phyloP scores from a whole-genome alignment of 306 rosid genomes.

The Gillenia trifoliata region DNA sequence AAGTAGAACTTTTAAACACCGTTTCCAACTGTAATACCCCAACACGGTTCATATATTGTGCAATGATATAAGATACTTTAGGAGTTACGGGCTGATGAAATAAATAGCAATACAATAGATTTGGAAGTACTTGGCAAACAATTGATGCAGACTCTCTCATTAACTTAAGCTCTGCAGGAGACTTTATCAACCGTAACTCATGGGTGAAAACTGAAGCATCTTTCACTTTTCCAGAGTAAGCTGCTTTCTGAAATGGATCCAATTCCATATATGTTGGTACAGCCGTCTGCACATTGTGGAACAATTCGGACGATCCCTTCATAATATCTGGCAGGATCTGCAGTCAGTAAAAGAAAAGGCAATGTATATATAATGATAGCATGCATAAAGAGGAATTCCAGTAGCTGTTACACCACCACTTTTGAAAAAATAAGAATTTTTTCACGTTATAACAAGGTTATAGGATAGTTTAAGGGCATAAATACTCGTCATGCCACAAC shows the following conservation, averaged over 20 bases:
- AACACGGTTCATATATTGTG: not conserved
- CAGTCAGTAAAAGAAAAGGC: constrained; percentile 31
- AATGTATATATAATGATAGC: constrained; percentile 2
- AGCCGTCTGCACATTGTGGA: constrained; percentile 75
- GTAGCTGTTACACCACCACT: not conserved
- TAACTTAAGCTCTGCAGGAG: constrained; percentile 80
- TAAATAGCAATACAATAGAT: not conserved
- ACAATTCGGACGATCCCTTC: constrained; percentile 54
- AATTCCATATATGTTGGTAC: constrained; percentile 50
- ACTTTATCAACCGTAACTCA: constrained; percentile 75
- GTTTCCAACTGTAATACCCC: not conserved
- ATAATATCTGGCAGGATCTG: constrained; percentile 89
- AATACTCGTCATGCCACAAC: not conserved
- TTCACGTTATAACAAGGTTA: not conserved
- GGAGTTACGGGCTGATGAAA: not conserved
- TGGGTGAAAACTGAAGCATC: constrained; percentile 55
- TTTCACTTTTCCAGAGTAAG: constrained; percentile 38
- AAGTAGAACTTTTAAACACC: not conserved
- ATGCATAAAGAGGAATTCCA: not conserved
- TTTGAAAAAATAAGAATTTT: not conserved
- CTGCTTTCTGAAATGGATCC: constrained; percentile 66
- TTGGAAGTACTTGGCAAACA: constrained; percentile 80
- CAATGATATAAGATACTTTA: not conserved
- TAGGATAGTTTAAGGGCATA: not conserved
- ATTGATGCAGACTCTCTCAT: constrained; percentile 90